phyloP scores from a whole-genome alignment of 208 protist species.

The Wallacemonas sp. region DNA sequence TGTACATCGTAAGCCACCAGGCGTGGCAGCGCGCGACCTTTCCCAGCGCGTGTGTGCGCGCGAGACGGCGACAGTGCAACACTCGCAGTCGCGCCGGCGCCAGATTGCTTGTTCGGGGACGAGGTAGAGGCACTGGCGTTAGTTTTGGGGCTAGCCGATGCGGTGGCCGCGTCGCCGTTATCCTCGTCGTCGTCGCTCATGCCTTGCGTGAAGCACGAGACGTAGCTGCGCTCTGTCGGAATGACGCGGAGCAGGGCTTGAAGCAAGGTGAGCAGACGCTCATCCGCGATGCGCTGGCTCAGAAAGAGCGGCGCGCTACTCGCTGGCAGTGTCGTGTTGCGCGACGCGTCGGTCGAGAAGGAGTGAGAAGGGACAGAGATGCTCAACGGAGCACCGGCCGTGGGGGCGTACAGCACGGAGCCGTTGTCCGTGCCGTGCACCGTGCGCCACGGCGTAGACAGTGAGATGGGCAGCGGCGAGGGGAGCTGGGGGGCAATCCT shows the following conservation, averaged over 20 bases:
- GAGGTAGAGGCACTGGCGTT: too few species aligned
- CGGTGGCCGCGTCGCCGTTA: not conserved
- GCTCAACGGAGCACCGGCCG: not conserved
- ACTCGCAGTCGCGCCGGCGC: not conserved
- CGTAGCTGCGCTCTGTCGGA: constrained; percentile 7
- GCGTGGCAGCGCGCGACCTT: not conserved
- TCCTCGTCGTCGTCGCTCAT: constrained; percentile 9
- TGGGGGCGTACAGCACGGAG: not conserved
- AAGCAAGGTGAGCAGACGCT: constrained; percentile 7
- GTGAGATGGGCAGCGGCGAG: too few species aligned
- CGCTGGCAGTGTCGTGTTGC: not conserved
- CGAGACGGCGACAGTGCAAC: not conserved
- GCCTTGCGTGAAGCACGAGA: not conserved
- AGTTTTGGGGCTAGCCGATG: too few species aligned
- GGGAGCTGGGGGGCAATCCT: too few species aligned
- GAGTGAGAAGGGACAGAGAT: not conserved
- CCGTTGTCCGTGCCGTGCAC: not conserved
- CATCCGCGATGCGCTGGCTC: constrained; percentile 10
- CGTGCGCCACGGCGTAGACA: too few species aligned
- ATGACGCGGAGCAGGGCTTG: constrained; percentile 12
- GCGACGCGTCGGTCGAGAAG: not conserved
- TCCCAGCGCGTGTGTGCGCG: not conserved
- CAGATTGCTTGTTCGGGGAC: not conserved
- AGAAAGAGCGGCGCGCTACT: not conserved
- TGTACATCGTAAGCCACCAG: not conserved